Evolutionary conservation across 352 stramenopile species (phyloP).

Genomic region (Pythium insidiosum): DNA sequence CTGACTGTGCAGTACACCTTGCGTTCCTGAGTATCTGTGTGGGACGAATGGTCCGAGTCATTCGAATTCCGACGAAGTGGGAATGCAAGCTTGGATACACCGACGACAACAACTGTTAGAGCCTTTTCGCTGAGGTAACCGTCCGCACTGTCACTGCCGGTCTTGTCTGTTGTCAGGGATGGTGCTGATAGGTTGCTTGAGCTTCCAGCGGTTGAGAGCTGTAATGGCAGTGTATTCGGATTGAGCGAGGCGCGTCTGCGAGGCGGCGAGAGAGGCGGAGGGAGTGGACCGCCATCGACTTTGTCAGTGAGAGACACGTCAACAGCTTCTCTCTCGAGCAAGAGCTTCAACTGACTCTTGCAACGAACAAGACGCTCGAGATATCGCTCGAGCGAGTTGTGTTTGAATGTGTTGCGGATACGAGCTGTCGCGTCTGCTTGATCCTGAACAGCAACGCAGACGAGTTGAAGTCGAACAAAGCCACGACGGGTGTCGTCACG

Average conservation of each 20-base stretch:
- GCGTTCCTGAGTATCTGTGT: conserved; percentile 32
- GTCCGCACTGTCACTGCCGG: conserved; percentile 42
- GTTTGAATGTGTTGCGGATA: conserved; percentile 1
- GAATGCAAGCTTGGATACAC: conserved; percentile 66
- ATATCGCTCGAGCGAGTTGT: conserved; percentile 24
- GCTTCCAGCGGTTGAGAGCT: too few species aligned
- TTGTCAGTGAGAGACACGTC: conserved; percentile 27
- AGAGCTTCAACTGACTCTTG: conserved; percentile 54
- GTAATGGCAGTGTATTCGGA: too few species aligned
- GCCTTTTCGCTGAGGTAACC: too few species aligned
- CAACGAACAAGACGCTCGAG: conserved; percentile 50
- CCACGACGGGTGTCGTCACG: too few species aligned
- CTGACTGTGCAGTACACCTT: conserved; percentile 83
- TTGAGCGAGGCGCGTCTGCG: too few species aligned
- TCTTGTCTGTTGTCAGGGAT: conserved; percentile 64
- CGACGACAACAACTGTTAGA: conserved; percentile 63
- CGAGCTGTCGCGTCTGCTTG: conserved; percentile 1
- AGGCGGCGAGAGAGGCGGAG: too few species aligned
- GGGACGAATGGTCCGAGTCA: too few species aligned
- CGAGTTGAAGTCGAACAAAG: conserved; percentile 13
- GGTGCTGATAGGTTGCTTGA: too few species aligned
- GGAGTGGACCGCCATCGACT: too few species aligned
- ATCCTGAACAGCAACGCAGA: too few species aligned
- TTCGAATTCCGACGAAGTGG: too few species aligned
- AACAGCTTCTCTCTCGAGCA: conserved; percentile 64